Evolutionary conservation across 345 rosid species (phyloP).

Genomic region (Sisymbrium irio): DNA sequence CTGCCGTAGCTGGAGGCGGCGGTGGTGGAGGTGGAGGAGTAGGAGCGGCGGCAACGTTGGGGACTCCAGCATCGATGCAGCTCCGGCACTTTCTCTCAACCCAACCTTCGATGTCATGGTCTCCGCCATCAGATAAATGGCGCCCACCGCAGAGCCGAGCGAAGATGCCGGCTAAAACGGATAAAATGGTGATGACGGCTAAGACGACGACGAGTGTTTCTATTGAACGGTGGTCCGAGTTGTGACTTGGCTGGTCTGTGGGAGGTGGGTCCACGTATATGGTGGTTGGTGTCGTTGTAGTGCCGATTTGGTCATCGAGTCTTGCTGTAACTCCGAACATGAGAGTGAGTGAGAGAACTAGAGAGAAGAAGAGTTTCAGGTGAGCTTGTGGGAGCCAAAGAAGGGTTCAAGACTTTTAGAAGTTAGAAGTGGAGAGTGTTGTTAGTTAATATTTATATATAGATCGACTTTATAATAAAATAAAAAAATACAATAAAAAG

Average conservation of each 20-base stretch:
- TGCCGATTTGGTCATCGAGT: constrained; percentile 29
- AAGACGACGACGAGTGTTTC: constrained; percentile 79
- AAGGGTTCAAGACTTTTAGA: constrained; percentile 1
- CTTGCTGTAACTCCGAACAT: constrained; percentile 27
- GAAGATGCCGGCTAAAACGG: constrained; percentile 65
- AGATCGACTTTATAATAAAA: constrained; percentile 8
- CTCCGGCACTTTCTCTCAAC: constrained; percentile 73
- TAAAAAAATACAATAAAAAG: neutral
- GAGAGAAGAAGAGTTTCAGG: constrained; percentile 22
- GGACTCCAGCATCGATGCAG: constrained; percentile 81
- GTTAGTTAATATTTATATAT: neutral
- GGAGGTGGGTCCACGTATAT: constrained; percentile 33
- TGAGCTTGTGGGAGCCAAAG: constrained; percentile 26
- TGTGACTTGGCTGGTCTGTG: constrained; percentile 29
- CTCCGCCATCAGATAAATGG: constrained; percentile 61
- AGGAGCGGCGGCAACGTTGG: constrained; percentile 36
- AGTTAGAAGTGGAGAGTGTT: constrained; percentile 7
- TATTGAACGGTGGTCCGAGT: constrained; percentile 50
- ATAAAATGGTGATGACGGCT: constrained; percentile 74
- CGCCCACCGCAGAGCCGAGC: constrained; percentile 78
- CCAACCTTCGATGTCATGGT: constrained; percentile 88
- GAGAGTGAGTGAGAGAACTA: neutral
- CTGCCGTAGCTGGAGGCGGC: constrained; percentile 31
- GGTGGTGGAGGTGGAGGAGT: constrained; percentile 35
- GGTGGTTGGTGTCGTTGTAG: constrained; percentile 37